A percentile compares a stretch with the other conserved stretches of the same genome.
Conservation (phyloP, 2,329 filamentous ascomycete genomes). For the Gremmenia infestans region DNA sequence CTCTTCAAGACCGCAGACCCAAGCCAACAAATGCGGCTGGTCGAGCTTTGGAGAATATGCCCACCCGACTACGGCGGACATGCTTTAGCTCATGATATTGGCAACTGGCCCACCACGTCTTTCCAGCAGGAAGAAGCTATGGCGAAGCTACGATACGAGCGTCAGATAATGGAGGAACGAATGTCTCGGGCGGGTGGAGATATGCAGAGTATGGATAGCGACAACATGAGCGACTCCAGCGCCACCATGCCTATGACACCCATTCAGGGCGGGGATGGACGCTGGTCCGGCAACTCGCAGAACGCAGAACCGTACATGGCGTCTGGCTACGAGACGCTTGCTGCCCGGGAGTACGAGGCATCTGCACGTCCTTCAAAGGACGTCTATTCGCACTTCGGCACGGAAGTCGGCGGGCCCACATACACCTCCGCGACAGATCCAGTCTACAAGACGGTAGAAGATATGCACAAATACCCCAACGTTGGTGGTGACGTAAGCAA, state of each 20-base stretch:
- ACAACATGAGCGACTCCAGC: conserved; percentile 32
- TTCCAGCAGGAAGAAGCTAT: conserved; percentile 50
- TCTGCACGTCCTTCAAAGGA: conserved; percentile 38
- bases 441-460: conserved; percentile 46
- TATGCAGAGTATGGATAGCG: conserved; percentile 41
- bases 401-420: conserved; percentile 33
- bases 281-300: conserved; percentile 38
- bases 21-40: conserved; percentile 66
- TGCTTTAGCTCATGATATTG: conserved; percentile 51
- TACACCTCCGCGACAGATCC: conserved; percentile 62
- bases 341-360: conserved; percentile 58
- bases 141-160: conserved; percentile 56
- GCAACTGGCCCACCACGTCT: conserved; percentile 51
- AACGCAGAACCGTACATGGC: conserved; percentile 66
- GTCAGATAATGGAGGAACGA: conserved; percentile 38
- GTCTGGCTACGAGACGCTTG: conserved; percentile 70
- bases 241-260: conserved; percentile 37
- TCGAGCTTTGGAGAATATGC: conserved; percentile 82
- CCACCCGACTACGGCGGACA: conserved; percentile 59
- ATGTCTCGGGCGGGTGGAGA: conserved; percentile 34
- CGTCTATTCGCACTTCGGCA: conserved; percentile 42
- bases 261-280: conserved; percentile 48
- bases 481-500: conserved; percentile 21
- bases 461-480: conserved; percentile 24
- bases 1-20: conserved; percentile 73